phyloP scores from a whole-genome alignment of 2,329 filamentous ascomycete genomes.

The Pseudogymnoascus verrucosus region DNA sequence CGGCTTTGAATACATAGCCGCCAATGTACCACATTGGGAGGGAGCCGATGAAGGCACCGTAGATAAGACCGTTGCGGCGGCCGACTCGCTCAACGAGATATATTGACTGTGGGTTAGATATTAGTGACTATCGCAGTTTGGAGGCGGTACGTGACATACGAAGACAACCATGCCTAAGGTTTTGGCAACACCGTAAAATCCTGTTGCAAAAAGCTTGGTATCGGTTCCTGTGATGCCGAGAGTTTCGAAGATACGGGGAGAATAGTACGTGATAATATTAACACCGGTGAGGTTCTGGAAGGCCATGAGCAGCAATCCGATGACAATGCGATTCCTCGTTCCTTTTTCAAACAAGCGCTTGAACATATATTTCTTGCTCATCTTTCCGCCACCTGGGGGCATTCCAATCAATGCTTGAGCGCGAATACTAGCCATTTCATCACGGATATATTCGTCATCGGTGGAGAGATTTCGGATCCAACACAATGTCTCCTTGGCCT shows the following conservation, averaged over 20 bases:
- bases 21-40: slow-evolving; percentile 36
- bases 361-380: slow-evolving; percentile 1
- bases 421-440: slow-evolving; percentile 41
- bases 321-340: slow-evolving; percentile 71
- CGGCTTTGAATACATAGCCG: slow-evolving; percentile 32
- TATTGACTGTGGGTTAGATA: slow-evolving; percentile 15
- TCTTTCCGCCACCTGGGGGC: slow-evolving; percentile 20
- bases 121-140: neutral
- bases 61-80: slow-evolving; percentile 33
- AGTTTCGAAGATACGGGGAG: slow-evolving; percentile 25
- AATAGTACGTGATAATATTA: slow-evolving; percentile 29
- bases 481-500: slow-evolving; percentile 34
- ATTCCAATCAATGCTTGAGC: slow-evolving; percentile 40
- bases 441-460: slow-evolving; percentile 36
- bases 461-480: slow-evolving; percentile 37
- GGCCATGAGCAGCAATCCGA: slow-evolving; percentile 33
- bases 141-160: slow-evolving; percentile 17
- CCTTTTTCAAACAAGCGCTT: slow-evolving; percentile 19
- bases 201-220: slow-evolving; percentile 15
- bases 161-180: slow-evolving; percentile 32
- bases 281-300: slow-evolving; percentile 21
- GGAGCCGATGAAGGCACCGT: slow-evolving; percentile 33
- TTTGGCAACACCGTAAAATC: slow-evolving; percentile 21
- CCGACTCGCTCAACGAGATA: slow-evolving; percentile 33
- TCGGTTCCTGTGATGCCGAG: slow-evolving; percentile 20